phyloP scores from a whole-genome alignment of 2,329 filamentous ascomycete genomes.

The Nemania diffusa region DNA sequence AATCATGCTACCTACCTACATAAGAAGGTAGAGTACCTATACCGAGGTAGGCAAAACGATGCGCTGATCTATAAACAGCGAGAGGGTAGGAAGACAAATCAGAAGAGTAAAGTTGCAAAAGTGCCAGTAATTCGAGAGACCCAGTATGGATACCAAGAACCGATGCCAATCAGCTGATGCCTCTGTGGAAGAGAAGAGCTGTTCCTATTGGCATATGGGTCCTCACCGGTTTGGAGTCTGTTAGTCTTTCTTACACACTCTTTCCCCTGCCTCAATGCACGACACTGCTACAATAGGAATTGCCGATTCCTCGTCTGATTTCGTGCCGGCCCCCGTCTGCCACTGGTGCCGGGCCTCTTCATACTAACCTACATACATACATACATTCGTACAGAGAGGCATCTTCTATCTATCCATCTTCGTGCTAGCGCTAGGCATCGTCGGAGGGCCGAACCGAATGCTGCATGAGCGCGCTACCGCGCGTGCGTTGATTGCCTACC shows the following conservation, averaged over 20 bases:
- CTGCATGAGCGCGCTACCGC: constrained; percentile 30
- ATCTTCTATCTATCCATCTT: constrained; percentile 21
- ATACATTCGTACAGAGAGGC: constrained; percentile 13
- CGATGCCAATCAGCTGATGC: constrained; percentile 28
- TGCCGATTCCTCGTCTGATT: constrained; percentile 28
- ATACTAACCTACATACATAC: no score
- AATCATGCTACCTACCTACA: constrained; percentile 7
- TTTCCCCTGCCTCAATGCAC: constrained; percentile 33
- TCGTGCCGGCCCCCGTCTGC: constrained; percentile 10
- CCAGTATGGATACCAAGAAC: constrained; percentile 16
- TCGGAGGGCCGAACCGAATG: constrained; percentile 36
- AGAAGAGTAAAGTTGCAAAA: constrained; percentile 7
- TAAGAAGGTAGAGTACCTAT: constrained; percentile 15
- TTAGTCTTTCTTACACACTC: constrained; percentile 14
- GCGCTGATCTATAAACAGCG: constrained; percentile 13
- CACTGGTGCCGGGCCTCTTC: constrained; percentile 18
- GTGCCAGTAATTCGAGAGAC: constrained; percentile 17
- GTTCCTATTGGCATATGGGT: constrained; percentile 31
- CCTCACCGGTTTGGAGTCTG: constrained; percentile 23
- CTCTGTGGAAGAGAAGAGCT: constrained; percentile 20
- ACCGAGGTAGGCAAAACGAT: background rate
- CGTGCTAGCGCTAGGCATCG: constrained; percentile 24
- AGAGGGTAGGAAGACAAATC: background rate
- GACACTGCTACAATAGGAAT: constrained; percentile 22
- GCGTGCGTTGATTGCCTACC: background rate